Evolutionary conservation across 1,139 yeast genomes (phyloP), one percentile per base, ranked within the genome.

Genomic region (Magnusiomyces ingens): DNA sequence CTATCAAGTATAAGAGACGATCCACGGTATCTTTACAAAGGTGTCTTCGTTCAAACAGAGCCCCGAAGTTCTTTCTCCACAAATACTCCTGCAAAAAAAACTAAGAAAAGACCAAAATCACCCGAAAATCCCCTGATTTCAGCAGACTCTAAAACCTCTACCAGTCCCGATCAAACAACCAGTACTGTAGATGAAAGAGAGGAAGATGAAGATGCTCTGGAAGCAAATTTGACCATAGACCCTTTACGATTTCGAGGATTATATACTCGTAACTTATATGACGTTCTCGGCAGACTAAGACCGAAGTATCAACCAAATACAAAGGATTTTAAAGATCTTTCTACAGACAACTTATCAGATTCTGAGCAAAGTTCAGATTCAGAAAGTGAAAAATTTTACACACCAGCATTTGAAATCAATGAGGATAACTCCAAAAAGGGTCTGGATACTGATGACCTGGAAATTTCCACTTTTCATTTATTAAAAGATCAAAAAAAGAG

Each of bases 21-120:
- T 18, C n/a, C 37, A 22, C 15, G 15, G 2, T 54, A 54, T 37
- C 37, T 41, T 32, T 54, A 22, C 21, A 42, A 47, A 3, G 57
- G 57, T 10, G 44, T 48, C 38, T 51, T 49, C 32, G 52, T 54
- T 15, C 54, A 51, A 12, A 43, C 50, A 11, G 26, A 50, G n/a
- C 17, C 51, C 2, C 49, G 52, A 29, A 32, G 35, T 13, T 8
- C 13, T 3, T 19, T 3, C 26, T 22, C 19, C 18, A 40, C 2
- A 18, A 35, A n/a, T n/a, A 18, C 10, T 29, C 29, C n/a, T 12
- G 50, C 17, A 6, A 18, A 15, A 32, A 44, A 45, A 19, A 19
- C n/a, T 46, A 37, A 22, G 13, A 26, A 18, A 35, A n/a, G n/a
- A n/a, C n/a, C n/a, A n/a, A n/a, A n/a, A n/a, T n/a, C n/a, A n/a